Evolutionary conservation across 2,329 filamentous ascomycete species (phyloP), one percentile per base, ranked within the genome.

Genomic region (Penicillium sp.): DNA sequence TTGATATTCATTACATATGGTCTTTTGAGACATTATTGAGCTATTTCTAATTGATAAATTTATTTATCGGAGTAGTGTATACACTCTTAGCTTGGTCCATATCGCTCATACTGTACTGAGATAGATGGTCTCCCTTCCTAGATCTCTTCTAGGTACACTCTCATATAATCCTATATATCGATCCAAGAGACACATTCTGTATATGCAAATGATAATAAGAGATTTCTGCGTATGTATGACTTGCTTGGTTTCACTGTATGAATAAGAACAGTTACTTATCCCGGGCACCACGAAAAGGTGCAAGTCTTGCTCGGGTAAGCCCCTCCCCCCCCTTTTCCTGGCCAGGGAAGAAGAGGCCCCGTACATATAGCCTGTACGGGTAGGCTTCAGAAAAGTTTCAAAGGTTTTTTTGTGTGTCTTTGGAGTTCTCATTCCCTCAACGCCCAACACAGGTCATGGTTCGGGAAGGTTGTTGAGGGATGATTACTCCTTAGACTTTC

Each of bases 251-350:
- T 60, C 55, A 50, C 57, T 46, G 39, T 40, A 6, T 24, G 10
- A 24, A 37, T 18, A 21, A 9, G 8, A 37, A 29, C 24, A 21
- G 54, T 43, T 61, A 62, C 53, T 62, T 31, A 57, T 62, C 58
- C 53, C 50, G 18, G 42, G 11, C 58, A 62, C 60, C 56, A 29
- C 60, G 51, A 37, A 59, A 61, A 59, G 55, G 58, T 61, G 48
- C 51, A 59, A 61, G 51, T 52, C 59, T 39, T 29, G 52, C 33
- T 46, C 23, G 51, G 51, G 54, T 52, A 33, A 19, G 24, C 26
- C n/a, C 42, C 18, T 24, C 8, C 9, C 5, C 39, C 24, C 2
- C 7, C 8, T 16, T 5, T n/a, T n/a, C n/a, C n/a, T n/a, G n/a
- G n/a, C n/a, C 14, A 31, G 9, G 18, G 28, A 31, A 45, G 5